Percentiles rank a stretch among this genome's conserved stretches.
phyloP scores from a whole-genome alignment of 768 basidiomycete species.

The Rhizopogon vinicolor region DNA sequence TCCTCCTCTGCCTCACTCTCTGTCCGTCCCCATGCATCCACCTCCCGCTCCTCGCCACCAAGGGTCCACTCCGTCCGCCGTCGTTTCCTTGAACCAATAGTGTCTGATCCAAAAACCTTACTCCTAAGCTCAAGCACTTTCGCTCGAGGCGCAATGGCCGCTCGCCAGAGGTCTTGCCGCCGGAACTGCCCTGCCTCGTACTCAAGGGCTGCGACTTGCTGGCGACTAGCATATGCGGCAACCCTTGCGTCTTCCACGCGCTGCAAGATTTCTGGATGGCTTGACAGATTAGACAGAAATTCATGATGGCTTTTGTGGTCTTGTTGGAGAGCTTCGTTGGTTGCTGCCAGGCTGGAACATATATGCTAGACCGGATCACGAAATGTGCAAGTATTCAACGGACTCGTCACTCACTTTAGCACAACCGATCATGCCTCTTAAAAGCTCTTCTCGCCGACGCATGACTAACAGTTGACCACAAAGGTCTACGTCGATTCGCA shows the following conservation, averaged over 20 bases:
- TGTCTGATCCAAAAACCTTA: slow-evolving; percentile 64
- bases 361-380: slow-evolving; percentile 34
- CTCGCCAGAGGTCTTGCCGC: slow-evolving; percentile 62
- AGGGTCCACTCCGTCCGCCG: slow-evolving; percentile 69
- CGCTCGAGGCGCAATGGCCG: slow-evolving; percentile 52
- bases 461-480: slow-evolving; percentile 71
- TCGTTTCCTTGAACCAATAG: slow-evolving; percentile 43
- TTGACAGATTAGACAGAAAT: slow-evolving; percentile 43
- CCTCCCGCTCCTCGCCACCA: slow-evolving; percentile 55
- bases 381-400: slow-evolving; percentile 1
- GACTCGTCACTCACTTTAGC: slow-evolving; percentile 39
- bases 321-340: slow-evolving; percentile 52
- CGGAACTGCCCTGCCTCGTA: slow-evolving; percentile 72
- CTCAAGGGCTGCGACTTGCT: slow-evolving; percentile 48
- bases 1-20: slow-evolving; percentile 80
- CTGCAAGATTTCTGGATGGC: slow-evolving; percentile 42
- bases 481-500: slow-evolving; percentile 77
- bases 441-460: slow-evolving; percentile 61
- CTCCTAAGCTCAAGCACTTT: slow-evolving; percentile 64
- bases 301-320: slow-evolving; percentile 53
- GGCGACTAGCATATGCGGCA: slow-evolving; percentile 48
- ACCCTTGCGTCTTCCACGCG: slow-evolving; percentile 46
- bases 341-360: slow-evolving; percentile 45
- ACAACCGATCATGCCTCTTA: slow-evolving; percentile 58
- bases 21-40: slow-evolving; percentile 66